Base-by-base conservation (phyloP, 2,329 filamentous ascomycete genomes). In the Colletotrichum neosansevieriae region DNA sequence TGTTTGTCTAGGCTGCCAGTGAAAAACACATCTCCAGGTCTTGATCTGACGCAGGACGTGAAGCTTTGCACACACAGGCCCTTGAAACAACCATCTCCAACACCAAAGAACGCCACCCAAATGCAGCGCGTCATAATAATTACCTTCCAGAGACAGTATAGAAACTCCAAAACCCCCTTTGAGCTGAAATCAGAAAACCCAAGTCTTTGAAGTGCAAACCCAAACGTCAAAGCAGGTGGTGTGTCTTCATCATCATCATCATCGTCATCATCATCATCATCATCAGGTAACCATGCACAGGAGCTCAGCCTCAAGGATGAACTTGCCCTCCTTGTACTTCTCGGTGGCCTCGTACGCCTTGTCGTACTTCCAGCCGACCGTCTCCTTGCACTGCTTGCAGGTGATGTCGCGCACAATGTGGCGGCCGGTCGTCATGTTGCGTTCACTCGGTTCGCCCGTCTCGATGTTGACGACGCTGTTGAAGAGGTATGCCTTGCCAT, bases 281-380 rank as follows among this genome's bases (percentile, higher is more conserved):
- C n/a, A 42, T 77, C 76, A 90, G 74, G 84, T 88, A 69, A 98
- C 94, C 73, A 89, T 91, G 80, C 92, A 95, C 44, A 98, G 85
- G 71, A 98, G 82, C 83, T 97, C 94, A 36, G 92, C 93, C 84
- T 98, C 95, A 65, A 99, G 86, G 69, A 99, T 99, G 79, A 92
- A 98, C 83, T 98, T 99, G 63, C 94, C 94, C 85, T 99, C 96
- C 84, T 99, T 99, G 83, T 99, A 99, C 82, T 97, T 97, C 86
- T 99, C 95, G 72, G 87, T 91, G 38, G 84, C 81, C 83, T 99
- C 96, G 79, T 92, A 98, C 1, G 96, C 96, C 83, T 97, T 97
- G 81, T 99, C 96, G 79, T 99, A 99, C 80, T 97, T 98, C 96
- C 96, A 99, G 40, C 96, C 96, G 60, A 99, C 96, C 34, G 91